A percentile compares a stretch with the other conserved stretches of the same genome.
phyloP scores from a whole-genome alignment of 1,139 yeast genomes.

The Diutina siamensis region DNA sequence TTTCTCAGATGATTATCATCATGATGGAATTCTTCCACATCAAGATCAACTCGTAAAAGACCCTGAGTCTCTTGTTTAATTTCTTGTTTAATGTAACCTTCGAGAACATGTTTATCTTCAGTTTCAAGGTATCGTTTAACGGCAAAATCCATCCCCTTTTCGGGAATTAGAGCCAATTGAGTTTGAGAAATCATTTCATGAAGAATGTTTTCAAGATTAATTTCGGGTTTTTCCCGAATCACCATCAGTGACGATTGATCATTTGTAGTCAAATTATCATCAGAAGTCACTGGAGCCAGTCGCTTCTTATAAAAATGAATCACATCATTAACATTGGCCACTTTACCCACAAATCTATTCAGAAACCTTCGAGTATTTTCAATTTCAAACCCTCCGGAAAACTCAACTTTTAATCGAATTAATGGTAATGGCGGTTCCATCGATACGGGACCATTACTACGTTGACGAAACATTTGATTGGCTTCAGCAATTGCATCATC shows the following conservation, averaged over 20 bases:
- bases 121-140: constrained; percentile 64
- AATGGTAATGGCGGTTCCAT: constrained; percentile 53
- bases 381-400: constrained; percentile 81
- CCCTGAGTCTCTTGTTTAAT: constrained; percentile 30
- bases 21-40: background rate
- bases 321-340: constrained; percentile 84
- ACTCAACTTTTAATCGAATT: constrained; percentile 68
- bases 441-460: constrained; percentile 13
- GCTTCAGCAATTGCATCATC: constrained; percentile 34
- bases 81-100: constrained; percentile 57
- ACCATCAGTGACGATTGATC: background rate
- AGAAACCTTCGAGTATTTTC: constrained; percentile 88
- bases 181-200: constrained; percentile 35
- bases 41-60: background rate
- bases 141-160: constrained; percentile 64
- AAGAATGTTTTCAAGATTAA: constrained; percentile 49
- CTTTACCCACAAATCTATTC: constrained; percentile 78
- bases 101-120: constrained; percentile 67
- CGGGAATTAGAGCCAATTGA: constrained; percentile 61
- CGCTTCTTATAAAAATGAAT: constrained; percentile 52
- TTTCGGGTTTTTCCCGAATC: constrained; percentile 13
- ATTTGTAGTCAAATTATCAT: constrained; percentile 14
- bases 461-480: constrained; percentile 11
- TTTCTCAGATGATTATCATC: background rate
- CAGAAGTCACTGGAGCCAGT: background rate